Evolutionary conservation across 2,329 filamentous ascomycete genomes (phyloP), one percentile per base, ranked within the genome.

Genomic region (Apiospora malaysiana): DNA sequence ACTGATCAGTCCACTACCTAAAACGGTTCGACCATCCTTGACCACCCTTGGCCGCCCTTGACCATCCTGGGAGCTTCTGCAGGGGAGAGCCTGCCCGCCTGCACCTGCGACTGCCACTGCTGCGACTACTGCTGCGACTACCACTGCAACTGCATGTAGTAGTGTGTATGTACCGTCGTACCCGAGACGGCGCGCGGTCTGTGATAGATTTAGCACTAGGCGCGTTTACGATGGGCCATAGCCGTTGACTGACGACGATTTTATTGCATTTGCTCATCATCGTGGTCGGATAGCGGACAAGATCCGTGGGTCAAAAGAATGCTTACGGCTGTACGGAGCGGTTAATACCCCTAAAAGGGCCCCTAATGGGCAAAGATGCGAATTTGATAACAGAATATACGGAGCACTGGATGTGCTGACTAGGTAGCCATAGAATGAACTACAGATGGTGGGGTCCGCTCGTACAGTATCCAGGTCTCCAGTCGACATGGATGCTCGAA

Each of bases 1-100:
- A 63, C 56, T 63, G 56, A 63, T 37, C 56, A 63, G 56, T 63
- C 56, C 32, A 40, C 37, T 63, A 63, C 27, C 56, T 32, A 63
- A 63, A 63, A 63, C 56, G 56, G 56, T 63, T 63, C 56, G 56
- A 23, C 56, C 56, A 45, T 45, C 42, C 42, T 45, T 12, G 42
- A 32, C 32, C 32, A 32, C 6, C 32, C 32, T 32, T 32, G 32
- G 6, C 32, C 32, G 6, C 32, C 32, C 32, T 63, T 32, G 56
- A 23, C 56, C 56, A 45, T 45, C 42, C 42, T 45, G 8, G 42
- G 42, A 63, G 14, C 56, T 63, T 23, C 56, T 63, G 56, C 56
- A 63, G 56, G 56, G 56, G 56, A 56, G 18, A 63, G 32, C 27
- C 51, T 51, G 47, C 25, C 32, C 40, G 32, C 27, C 51, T 45